Percentiles rank a stretch among this genome's conserved stretches.
Evolutionary conservation across 495 filamentous ascomycete species (phyloP).

Genomic region (Podospora tetraspora): DNA sequence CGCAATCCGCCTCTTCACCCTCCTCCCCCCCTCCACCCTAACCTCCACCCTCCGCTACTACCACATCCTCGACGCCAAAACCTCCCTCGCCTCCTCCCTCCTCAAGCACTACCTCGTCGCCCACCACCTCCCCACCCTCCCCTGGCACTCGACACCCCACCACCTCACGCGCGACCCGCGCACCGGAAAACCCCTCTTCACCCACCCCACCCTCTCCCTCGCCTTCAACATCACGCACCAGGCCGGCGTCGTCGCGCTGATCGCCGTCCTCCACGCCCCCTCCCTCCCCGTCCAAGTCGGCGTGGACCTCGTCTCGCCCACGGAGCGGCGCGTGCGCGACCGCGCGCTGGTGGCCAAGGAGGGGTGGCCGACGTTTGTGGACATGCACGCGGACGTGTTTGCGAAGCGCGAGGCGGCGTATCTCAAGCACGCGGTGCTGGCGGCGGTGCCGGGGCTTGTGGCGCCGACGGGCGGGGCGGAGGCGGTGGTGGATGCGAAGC

Average conservation of each 20-base stretch:
- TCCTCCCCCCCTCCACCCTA: constrained; percentile 52
- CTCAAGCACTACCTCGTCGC: constrained; percentile 73
- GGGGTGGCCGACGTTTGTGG: constrained; percentile 63
- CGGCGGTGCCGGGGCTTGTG: constrained; percentile 21
- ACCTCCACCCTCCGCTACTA: constrained; percentile 50
- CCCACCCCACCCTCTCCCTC: constrained; percentile 38
- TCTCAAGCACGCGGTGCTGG: constrained; percentile 32
- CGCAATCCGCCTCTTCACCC: constrained; percentile 49
- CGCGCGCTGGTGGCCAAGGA: constrained; percentile 39
- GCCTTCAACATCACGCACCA: constrained; percentile 91
- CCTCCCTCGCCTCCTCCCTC: constrained; percentile 67
- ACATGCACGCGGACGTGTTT: constrained; percentile 77
- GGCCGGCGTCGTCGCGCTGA: constrained; percentile 63
- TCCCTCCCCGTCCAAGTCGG: constrained; percentile 45
- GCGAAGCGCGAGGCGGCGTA: constrained; percentile 31
- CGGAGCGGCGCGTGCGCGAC: constrained; percentile 58
- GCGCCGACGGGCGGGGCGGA: constrained; percentile 13
- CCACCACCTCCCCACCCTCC: constrained; percentile 48
- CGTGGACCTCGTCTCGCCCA: constrained; percentile 69
- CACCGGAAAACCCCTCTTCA: constrained; percentile 58
- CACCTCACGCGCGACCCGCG: constrained; percentile 50
- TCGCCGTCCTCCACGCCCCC: constrained; percentile 27
- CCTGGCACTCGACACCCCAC: constrained; percentile 55
- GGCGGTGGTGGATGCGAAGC: constrained; percentile 30
- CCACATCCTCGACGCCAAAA: constrained; percentile 59